A percentile compares a stretch with the other conserved stretches of the same genome.
phyloP scores from a whole-genome alignment of 2,329 filamentous ascomycete species.

The Rhinocladiella similis region DNA sequence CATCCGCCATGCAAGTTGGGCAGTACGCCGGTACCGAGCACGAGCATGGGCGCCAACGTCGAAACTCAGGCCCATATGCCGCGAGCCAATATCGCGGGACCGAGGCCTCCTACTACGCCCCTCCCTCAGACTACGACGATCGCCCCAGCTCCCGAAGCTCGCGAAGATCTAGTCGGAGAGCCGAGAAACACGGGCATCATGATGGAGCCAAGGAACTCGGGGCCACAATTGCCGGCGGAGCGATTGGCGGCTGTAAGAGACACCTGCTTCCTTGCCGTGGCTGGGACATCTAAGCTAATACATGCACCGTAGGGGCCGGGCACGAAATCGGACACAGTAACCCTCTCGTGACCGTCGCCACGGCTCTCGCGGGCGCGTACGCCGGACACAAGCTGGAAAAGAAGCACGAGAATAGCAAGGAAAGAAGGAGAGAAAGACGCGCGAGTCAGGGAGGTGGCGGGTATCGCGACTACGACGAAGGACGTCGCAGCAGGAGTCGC shows the following conservation, averaged over 20 bases:
- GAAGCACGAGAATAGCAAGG: conserved; percentile 26
- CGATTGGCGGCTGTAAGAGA: conserved; percentile 35
- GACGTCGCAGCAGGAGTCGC: conserved; percentile 11
- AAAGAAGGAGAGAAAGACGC: conserved; percentile 16
- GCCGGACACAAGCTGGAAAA: conserved; percentile 27
- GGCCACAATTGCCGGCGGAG: conserved; percentile 39
- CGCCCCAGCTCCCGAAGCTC: conserved; percentile 18
- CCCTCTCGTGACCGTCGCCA: conserved; percentile 17
- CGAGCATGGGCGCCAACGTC: conserved; percentile 20
- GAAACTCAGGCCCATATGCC: conserved; percentile 22
- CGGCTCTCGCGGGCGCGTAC: conserved; percentile 24
- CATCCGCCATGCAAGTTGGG: conserved; percentile 24
- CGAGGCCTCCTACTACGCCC: conserved; percentile 17
- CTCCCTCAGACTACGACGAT: conserved; percentile 17
- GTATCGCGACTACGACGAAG: conserved; percentile 11
- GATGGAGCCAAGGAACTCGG: conserved; percentile 39
- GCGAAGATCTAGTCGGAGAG: conserved; percentile 12
- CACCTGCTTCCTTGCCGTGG: too few relatives aligned
- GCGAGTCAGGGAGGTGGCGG: conserved; percentile 5
- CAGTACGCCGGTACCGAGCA: conserved; percentile 18
- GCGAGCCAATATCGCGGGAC: conserved; percentile 19
- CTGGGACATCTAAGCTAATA: background rate
- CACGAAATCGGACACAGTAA: conserved; percentile 26
- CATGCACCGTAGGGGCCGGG: conserved; percentile 18
- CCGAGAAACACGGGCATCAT: conserved; percentile 23